Conservation (phyloP, 179 eudicot genomes). For the Spergularia azorica region DNA sequence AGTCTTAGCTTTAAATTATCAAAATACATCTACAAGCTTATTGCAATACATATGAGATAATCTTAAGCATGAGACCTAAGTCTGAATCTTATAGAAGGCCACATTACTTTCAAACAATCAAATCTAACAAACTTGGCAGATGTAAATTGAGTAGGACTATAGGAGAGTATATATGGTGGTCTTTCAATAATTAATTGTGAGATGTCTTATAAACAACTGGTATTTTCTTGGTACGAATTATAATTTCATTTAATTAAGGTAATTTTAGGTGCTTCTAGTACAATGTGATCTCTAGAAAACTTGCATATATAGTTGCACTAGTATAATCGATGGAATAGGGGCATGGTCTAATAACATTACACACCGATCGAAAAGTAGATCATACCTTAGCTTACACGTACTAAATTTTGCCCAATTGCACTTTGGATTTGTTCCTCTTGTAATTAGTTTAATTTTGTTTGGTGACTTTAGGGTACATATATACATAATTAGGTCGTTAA, state of each 20-base stretch:
- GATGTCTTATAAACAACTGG: no score
- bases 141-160: no score
- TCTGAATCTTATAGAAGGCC: no score
- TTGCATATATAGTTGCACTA: not conserved
- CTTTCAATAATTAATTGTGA: no score
- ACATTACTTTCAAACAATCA: no score
- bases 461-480: constrained; percentile 19
- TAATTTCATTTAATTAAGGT: not conserved
- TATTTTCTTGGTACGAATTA: no score
- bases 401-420: constrained; percentile 17
- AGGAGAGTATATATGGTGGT: no score
- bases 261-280: not conserved
- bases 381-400: not conserved
- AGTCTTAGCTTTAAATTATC: no score
- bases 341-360: not conserved
- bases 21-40: no score
- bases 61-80: no score
- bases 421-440: constrained; percentile 2
- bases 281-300: not conserved
- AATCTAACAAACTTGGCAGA: no score
- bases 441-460: constrained; percentile 8
- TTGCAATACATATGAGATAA: no score
- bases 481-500: not conserved
- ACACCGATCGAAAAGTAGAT: constrained; percentile 4
- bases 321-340: not conserved